A percentile compares a stretch with the other conserved stretches of the same genome.
Evolutionary conservation across 768 basidiomycete genomes (phyloP).

Genomic region (Leccinum subtestaceum): DNA sequence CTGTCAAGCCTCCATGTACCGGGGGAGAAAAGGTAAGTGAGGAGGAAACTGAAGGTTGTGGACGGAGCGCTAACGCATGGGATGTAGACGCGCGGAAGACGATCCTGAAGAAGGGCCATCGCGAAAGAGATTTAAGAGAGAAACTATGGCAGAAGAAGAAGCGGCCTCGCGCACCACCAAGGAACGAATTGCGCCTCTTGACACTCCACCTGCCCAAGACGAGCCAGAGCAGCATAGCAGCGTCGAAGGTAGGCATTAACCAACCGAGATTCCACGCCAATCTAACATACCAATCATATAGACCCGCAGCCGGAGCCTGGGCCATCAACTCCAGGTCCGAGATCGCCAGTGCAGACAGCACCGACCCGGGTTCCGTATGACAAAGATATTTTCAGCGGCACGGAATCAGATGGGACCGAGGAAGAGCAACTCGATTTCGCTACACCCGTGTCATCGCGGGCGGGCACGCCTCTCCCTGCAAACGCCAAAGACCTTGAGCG

Average conservation of each 20-base stretch:
- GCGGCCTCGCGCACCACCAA: background rate
- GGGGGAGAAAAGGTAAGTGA: constrained; percentile 14
- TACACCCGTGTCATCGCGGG: constrained; percentile 25
- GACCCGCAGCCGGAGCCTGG: constrained; percentile 1
- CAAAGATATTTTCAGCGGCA: constrained; percentile 15
- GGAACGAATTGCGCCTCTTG: background rate
- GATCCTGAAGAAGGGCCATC: constrained; percentile 11
- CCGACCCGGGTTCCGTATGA: constrained; percentile 1
- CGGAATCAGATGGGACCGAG: constrained; percentile 26
- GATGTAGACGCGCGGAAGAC: constrained; percentile 7
- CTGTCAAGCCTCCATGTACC: constrained; percentile 12
- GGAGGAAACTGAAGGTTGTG: background rate
- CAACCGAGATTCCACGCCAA: background rate
- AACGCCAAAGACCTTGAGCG: constrained; percentile 19
- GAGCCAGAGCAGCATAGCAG: background rate
- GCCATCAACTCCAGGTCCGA: background rate
- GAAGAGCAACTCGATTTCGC: constrained; percentile 17
- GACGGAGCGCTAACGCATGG: background rate
- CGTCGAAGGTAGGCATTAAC: constrained; percentile 1
- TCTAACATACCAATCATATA: background rate
- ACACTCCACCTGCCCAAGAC: background rate
- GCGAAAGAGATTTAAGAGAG: constrained; percentile 15
- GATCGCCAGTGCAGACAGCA: background rate
- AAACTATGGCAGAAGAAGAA: background rate
- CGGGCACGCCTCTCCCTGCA: constrained; percentile 19